phyloP scores from a whole-genome alignment of 352 stramenopile genomes.

The Halophytophthora polymorphica region DNA sequence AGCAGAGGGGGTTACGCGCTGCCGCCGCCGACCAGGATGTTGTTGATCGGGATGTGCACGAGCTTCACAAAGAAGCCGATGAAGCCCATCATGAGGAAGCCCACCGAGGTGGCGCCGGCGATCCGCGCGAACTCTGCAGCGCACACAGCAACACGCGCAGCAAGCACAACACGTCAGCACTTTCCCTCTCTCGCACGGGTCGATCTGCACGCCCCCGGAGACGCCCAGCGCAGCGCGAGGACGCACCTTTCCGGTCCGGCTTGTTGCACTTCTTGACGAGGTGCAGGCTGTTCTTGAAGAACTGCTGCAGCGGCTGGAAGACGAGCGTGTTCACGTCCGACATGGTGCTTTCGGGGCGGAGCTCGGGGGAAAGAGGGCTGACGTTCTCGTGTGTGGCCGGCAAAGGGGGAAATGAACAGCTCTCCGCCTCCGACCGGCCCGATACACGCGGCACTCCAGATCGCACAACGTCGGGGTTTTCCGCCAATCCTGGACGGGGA shows the following conservation, averaged over 20 bases:
- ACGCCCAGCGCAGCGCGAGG: not conserved
- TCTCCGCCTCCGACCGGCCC: not conserved
- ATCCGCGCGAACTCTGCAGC: conserved; percentile 94
- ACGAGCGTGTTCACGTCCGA: conserved; percentile 90
- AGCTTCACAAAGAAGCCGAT: conserved; percentile 99
- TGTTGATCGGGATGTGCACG: conserved; percentile 99
- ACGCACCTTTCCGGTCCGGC: conserved; percentile 95
- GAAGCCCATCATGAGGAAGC: conserved; percentile 99
- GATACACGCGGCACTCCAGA: conserved; percentile 23
- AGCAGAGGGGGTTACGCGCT: conserved; percentile 54
- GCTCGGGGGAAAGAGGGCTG: not conserved
- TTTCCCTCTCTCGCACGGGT: not conserved
- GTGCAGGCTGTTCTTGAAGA: conserved; percentile 96
- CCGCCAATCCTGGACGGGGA: conserved; percentile 6
- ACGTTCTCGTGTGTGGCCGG: not conserved
- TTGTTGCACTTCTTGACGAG: conserved; percentile 99
- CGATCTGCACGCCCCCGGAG: no score
- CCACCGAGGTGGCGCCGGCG: conserved; percentile 92
- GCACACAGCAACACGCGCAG: not conserved
- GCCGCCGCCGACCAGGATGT: conserved; percentile 95
- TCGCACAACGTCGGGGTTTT: conserved; percentile 17
- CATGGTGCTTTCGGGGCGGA: conserved; percentile 34
- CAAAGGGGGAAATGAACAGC: conserved; percentile 23
- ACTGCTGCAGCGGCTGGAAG: conserved; percentile 96
- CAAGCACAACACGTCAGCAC: conserved; percentile 6